phyloP scores from a whole-genome alignment of 2,329 filamentous ascomycete species.

The Aspergillus costaricaensis region DNA sequence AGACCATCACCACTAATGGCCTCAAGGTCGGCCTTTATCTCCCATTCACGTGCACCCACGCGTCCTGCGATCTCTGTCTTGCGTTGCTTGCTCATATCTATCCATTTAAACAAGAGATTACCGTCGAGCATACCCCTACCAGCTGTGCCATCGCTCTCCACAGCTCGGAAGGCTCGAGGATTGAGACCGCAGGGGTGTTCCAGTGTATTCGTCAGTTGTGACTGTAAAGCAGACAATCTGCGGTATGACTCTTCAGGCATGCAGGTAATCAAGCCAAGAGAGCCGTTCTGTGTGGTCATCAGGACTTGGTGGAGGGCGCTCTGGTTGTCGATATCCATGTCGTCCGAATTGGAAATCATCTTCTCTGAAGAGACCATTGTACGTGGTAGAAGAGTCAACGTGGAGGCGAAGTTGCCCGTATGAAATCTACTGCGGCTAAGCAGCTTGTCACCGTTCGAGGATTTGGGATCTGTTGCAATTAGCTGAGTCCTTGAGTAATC shows the following conservation, averaged over 20 bases:
- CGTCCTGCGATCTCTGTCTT: conserved; percentile 72
- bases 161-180: conserved; percentile 72
- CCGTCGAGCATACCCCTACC: conserved; percentile 75
- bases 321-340: conserved; percentile 41
- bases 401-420: conserved; percentile 74
- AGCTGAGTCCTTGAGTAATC: conserved; percentile 1
- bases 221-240: conserved; percentile 76
- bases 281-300: conserved; percentile 72
- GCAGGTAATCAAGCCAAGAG: conserved; percentile 73
- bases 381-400: conserved; percentile 73
- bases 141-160: conserved; percentile 52
- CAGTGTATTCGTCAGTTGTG: conserved; percentile 74
- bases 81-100: conserved; percentile 71
- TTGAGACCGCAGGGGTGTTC: conserved; percentile 80
- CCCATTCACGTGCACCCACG: conserved; percentile 68
- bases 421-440: conserved; percentile 87
- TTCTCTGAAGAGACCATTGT: conserved; percentile 53
- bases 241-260: conserved; percentile 80
- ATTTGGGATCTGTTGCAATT: conserved; percentile 73
- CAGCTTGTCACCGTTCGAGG: conserved; percentile 82
- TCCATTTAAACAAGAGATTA: conserved; percentile 71
- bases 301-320: conserved; percentile 59
- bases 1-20: conserved; percentile 66
- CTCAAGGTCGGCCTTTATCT: conserved; percentile 70
- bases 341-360: conserved; percentile 36